A percentile compares a stretch with the other conserved stretches of the same genome.
Evolutionary conservation across 495 filamentous ascomycete genomes (phyloP).

Genomic region (Penicillium manginii): DNA sequence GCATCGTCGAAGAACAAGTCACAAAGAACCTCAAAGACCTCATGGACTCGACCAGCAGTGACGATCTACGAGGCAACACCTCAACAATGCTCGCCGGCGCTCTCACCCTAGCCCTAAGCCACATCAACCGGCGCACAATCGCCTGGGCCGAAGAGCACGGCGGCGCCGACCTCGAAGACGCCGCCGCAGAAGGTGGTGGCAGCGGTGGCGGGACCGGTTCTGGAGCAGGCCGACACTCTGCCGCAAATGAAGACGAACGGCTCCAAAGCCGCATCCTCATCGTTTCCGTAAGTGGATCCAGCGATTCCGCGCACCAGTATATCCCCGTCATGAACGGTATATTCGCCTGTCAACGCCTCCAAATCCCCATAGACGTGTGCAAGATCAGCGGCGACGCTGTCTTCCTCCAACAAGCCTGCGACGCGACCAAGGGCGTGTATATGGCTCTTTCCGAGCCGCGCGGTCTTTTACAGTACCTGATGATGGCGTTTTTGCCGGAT

Average conservation of each 20-base stretch:
- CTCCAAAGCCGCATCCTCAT: slow-evolving; percentile 88
- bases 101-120: slow-evolving; percentile 82
- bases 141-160: slow-evolving; percentile 52
- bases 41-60: slow-evolving; percentile 63
- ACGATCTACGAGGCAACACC: slow-evolving; percentile 61
- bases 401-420: slow-evolving; percentile 93
- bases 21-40: slow-evolving; percentile 70
- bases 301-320: slow-evolving; percentile 85
- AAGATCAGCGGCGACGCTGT: slow-evolving; percentile 83
- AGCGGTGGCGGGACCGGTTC: slow-evolving; percentile 31
- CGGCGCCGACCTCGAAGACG: slow-evolving; percentile 38
- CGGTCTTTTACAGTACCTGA: slow-evolving; percentile 85
- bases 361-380: slow-evolving; percentile 87
- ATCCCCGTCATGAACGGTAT: slow-evolving; percentile 98
- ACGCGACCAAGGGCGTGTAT: slow-evolving; percentile 88
- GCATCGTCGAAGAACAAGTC: slow-evolving; percentile 78
- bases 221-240: slow-evolving; percentile 41
- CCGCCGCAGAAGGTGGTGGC: slow-evolving; percentile 32
- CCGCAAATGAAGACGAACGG: slow-evolving; percentile 40
- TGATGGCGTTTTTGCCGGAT: slow-evolving; percentile 91
- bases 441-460: slow-evolving; percentile 67
- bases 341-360: slow-evolving; percentile 84
- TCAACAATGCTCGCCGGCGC: slow-evolving; percentile 89
- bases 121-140: slow-evolving; percentile 72
- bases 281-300: slow-evolving; percentile 78